phyloP scores from a whole-genome alignment of 2,329 filamentous ascomycete genomes.

The Talaromyces sp. region DNA sequence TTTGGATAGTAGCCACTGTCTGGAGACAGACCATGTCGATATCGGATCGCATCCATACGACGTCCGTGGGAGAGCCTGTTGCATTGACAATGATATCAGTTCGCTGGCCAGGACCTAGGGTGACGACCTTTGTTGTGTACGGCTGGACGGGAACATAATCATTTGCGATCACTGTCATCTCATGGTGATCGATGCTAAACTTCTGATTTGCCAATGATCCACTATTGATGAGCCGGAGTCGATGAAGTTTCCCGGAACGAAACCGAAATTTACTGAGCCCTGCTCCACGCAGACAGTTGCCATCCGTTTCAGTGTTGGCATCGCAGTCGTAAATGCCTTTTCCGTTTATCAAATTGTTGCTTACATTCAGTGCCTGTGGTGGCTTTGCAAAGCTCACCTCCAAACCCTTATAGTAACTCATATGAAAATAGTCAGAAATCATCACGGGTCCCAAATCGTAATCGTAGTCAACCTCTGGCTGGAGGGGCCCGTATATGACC shows the following conservation, averaged over 20 bases:
- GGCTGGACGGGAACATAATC: slow-evolving; percentile 4
- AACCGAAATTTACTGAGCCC: background rate
- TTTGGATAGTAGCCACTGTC: background rate
- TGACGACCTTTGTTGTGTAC: slow-evolving; percentile 1
- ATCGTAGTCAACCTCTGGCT: background rate
- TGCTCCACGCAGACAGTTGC: too few species aligned
- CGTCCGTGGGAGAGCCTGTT: background rate
- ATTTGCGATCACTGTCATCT: slow-evolving; percentile 5
- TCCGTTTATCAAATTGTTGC: background rate
- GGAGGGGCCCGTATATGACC: slow-evolving; percentile 57
- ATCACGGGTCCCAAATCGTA: background rate
- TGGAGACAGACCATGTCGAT: slow-evolving; percentile 1
- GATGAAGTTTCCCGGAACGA: background rate
- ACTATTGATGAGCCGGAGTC: slow-evolving; percentile 8
- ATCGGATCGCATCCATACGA: slow-evolving; percentile 4
- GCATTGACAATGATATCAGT: slow-evolving; percentile 8
- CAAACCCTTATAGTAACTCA: background rate
- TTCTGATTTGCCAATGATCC: background rate
- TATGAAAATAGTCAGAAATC: background rate
- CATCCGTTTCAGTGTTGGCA: background rate
- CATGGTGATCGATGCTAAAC: slow-evolving; percentile 2
- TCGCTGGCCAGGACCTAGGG: background rate
- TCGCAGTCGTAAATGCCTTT: background rate
- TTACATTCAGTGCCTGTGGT: background rate
- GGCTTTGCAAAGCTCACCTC: background rate